phyloP scores from a whole-genome alignment of 306 rosid species.

The Hylodesmum podocarpum region DNA sequence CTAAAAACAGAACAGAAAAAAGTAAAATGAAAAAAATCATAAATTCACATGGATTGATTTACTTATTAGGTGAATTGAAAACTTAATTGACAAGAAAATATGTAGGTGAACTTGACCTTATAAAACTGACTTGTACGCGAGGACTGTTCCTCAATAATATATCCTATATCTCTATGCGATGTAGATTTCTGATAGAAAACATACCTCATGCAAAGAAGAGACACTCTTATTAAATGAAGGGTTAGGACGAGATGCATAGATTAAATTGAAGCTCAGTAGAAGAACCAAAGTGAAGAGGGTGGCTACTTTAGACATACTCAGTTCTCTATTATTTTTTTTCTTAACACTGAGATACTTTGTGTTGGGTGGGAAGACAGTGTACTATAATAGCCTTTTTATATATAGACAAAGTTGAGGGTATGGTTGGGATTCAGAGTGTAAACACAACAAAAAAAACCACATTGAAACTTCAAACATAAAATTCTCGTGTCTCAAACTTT shows the following conservation, averaged over 20 bases:
- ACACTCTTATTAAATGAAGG: not conserved
- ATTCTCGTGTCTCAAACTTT: slow-evolving; percentile 15
- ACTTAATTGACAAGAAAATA: not conserved
- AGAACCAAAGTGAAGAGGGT: slow-evolving; percentile 53
- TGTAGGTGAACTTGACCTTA: too few species aligned
- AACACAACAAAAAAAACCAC: slow-evolving; percentile 1
- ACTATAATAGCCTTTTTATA: slow-evolving; percentile 15
- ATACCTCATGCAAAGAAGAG: slow-evolving; percentile 36
- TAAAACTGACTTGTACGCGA: too few species aligned
- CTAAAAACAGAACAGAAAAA: not conserved
- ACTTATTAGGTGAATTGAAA: not conserved
- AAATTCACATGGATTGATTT: not conserved
- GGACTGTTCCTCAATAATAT: too few species aligned
- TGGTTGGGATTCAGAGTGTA: not conserved
- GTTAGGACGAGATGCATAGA: slow-evolving; percentile 41
- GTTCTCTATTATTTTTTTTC: not conserved
- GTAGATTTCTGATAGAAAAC: too few species aligned
- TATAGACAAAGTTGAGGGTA: slow-evolving; percentile 8
- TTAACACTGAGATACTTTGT: slow-evolving; percentile 13
- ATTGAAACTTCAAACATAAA: slow-evolving; percentile 19
- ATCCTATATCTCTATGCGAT: too few species aligned
- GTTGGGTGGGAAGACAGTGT: not conserved
- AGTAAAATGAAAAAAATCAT: not conserved
- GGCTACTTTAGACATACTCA: slow-evolving; percentile 45
- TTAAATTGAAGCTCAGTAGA: slow-evolving; percentile 48